These are phyloP conservation scores for Thermothelomyces thermophilus DNA, from an alignment of 2,329 filamentous ascomycete species.

Conservation along the genomic window DNA sequence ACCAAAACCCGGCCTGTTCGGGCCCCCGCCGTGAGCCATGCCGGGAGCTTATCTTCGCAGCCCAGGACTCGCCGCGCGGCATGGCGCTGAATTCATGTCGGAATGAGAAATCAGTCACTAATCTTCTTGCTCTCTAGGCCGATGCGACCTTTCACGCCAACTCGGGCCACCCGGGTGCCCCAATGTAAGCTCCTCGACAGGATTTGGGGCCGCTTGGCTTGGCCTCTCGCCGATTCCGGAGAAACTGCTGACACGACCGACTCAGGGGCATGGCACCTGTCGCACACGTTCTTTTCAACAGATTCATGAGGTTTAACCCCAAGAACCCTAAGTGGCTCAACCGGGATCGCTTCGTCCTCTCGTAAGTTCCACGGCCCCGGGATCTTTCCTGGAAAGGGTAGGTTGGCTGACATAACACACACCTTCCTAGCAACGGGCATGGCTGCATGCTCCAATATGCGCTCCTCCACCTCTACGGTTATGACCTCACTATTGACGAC, in stretches of 20 bases:
- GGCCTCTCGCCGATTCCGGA: slow-evolving; percentile 17
- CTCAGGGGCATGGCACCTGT: slow-evolving; percentile 77
- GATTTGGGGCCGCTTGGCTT: neutral
- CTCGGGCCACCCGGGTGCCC: slow-evolving; percentile 97
- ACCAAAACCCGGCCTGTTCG: slow-evolving; percentile 17
- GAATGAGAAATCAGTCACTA: slow-evolving; percentile 23
- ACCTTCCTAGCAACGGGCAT: slow-evolving; percentile 76
- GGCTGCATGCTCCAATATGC: slow-evolving; percentile 99
- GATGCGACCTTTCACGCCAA: slow-evolving; percentile 96
- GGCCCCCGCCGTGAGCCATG: slow-evolving; percentile 14
- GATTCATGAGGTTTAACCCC: slow-evolving; percentile 99
- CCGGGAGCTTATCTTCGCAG: neutral
- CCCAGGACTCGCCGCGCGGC: neutral
- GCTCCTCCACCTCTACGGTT: slow-evolving; percentile 94
- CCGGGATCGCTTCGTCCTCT: slow-evolving; percentile 97
- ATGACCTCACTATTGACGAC: slow-evolving; percentile 78
- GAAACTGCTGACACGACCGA: slow-evolving; percentile 28
- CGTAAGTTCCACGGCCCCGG: slow-evolving; percentile 57
- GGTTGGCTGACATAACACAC: neutral
- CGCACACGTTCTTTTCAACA: slow-evolving; percentile 96
- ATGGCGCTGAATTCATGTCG: neutral
- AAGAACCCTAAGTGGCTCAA: slow-evolving; percentile 98
- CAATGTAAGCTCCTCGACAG: slow-evolving; percentile 58
- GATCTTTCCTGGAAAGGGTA: neutral
- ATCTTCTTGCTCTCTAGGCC: slow-evolving; percentile 51